Conservation (phyloP, 176 grass and related monocot species). For the Musa troglodytarum region DNA sequence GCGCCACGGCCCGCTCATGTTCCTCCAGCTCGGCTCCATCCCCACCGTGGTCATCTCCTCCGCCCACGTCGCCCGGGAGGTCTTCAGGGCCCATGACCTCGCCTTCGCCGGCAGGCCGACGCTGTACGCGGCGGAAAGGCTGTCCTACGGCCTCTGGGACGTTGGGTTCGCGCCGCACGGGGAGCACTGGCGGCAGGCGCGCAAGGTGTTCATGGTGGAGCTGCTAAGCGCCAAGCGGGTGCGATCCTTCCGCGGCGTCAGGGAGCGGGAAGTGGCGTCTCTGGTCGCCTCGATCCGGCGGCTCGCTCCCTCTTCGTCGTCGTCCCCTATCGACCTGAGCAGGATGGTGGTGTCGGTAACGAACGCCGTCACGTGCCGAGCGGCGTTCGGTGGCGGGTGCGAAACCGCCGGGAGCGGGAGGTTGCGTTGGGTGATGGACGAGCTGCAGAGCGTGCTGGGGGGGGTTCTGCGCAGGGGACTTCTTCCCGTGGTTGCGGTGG, state of each 20-base stretch:
- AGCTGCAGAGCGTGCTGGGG: no score
- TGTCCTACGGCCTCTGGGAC: conserved; percentile 37
- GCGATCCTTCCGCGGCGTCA: conserved; percentile 31
- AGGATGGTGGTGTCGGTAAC: conserved; percentile 19
- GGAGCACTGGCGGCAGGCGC: conserved; percentile 41
- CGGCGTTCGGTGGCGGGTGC: conserved; percentile 33
- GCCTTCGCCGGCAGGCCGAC: conserved; percentile 42
- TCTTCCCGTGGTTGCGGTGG: no score
- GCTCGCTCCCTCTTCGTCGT: neutral
- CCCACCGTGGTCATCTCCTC: conserved; percentile 52
- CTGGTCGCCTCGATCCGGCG: conserved; percentile 14
- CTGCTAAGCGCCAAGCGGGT: conserved; percentile 47
- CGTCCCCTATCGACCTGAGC: conserved; percentile 31
- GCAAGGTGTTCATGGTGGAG: conserved; percentile 33
- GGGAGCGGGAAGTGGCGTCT: conserved; percentile 41
- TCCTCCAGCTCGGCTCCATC: conserved; percentile 45
- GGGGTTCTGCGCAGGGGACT: neutral
- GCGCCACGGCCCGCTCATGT: conserved; percentile 51
- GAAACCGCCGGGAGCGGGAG: neutral
- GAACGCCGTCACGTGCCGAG: conserved; percentile 38
- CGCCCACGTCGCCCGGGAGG: conserved; percentile 25
- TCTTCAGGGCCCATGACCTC: conserved; percentile 38
- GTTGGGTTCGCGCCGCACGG: conserved; percentile 36
- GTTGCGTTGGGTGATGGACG: no score
- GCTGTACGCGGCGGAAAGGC: conserved; percentile 10